Conservation (phyloP, 345 rosid genomes). For the Microcos paniculata region DNA sequence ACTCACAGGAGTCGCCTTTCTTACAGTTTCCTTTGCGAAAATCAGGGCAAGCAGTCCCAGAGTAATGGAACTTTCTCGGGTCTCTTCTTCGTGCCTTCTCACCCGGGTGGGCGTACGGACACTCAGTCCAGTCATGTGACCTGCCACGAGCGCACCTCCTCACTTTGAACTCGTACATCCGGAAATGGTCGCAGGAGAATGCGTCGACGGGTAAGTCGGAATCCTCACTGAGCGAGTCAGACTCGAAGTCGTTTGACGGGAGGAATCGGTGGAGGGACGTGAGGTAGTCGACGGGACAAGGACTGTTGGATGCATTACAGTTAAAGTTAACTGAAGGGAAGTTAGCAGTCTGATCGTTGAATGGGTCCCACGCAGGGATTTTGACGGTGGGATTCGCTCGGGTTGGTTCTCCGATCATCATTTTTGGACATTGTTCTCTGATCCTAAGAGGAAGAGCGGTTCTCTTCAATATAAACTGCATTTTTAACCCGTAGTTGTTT, state of each 20-base stretch:
- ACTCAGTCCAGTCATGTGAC: constrained; percentile 80
- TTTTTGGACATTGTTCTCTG: constrained; percentile 26
- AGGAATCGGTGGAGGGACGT: constrained; percentile 60
- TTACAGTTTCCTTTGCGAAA: constrained; percentile 62
- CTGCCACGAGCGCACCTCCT: constrained; percentile 53
- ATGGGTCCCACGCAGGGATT: constrained; percentile 56
- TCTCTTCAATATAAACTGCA: constrained; percentile 36
- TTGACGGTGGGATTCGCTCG: constrained; percentile 50
- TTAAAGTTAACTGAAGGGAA: constrained; percentile 24
- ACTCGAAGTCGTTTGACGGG: constrained; percentile 60
- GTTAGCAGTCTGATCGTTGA: constrained; percentile 38
- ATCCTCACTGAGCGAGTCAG: constrained; percentile 41
- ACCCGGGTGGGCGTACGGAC: constrained; percentile 70
- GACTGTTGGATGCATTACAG: constrained; percentile 28
- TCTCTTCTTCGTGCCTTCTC: constrained; percentile 72
- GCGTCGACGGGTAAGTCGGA: constrained; percentile 44
- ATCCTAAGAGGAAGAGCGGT: not conserved
- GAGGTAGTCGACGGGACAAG: constrained; percentile 45
- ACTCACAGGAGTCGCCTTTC: constrained; percentile 57
- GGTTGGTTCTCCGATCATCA: constrained; percentile 55
- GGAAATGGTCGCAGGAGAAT: constrained; percentile 61
- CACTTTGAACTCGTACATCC: constrained; percentile 67
- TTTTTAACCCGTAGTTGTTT: constrained; percentile 27
- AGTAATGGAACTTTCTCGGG: constrained; percentile 55
- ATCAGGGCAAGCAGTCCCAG: constrained; percentile 61